Percentiles rank a stretch among this genome's conserved stretches.
phyloP scores from a whole-genome alignment of 345 rosid genomes.

The Linum tenue region DNA sequence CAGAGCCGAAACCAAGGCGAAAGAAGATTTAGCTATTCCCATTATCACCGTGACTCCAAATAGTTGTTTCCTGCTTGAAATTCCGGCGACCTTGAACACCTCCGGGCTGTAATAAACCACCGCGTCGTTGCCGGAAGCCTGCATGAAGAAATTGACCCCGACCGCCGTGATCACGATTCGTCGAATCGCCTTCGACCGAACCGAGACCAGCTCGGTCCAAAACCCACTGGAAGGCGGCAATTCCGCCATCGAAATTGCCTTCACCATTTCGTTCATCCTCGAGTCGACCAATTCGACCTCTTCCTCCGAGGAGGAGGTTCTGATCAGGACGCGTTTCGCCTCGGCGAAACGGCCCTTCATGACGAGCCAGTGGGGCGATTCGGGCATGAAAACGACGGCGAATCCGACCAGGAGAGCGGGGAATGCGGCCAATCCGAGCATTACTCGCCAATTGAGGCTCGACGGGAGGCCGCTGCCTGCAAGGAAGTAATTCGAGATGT shows the following conservation, averaged over 20 bases:
- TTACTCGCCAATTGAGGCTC: conserved; percentile 47
- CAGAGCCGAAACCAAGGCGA: conserved; percentile 48
- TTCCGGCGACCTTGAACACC: conserved; percentile 50
- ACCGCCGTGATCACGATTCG: conserved; percentile 49
- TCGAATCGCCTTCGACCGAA: conserved; percentile 39
- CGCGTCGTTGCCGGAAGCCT: conserved; percentile 69
- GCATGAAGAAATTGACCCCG: conserved; percentile 64
- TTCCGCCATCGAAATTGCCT: conserved; percentile 8
- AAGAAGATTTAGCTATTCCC: conserved; percentile 40
- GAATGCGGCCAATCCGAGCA: conserved; percentile 55
- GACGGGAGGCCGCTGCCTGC: conserved; percentile 32
- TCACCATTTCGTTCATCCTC: conserved; percentile 25
- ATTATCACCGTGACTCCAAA: conserved; percentile 47
- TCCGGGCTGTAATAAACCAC: conserved; percentile 58
- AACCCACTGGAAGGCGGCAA: conserved; percentile 33
- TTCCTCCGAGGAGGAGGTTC: conserved; percentile 29
- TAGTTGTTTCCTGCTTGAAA: conserved; percentile 34
- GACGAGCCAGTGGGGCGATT: conserved; percentile 71
- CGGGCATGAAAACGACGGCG: conserved; percentile 55
- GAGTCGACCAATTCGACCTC: conserved; percentile 44
- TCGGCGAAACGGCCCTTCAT: conserved; percentile 38
- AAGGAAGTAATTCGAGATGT: conserved; percentile 44
- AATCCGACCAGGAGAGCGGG: conserved; percentile 39
- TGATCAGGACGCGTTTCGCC: conserved; percentile 44
- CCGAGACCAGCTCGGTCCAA: conserved; percentile 47